Evolutionary conservation across 2,329 filamentous ascomycete genomes (phyloP), one percentile per base, ranked within the genome.

Genomic region (Talaromyces atroroseus): DNA sequence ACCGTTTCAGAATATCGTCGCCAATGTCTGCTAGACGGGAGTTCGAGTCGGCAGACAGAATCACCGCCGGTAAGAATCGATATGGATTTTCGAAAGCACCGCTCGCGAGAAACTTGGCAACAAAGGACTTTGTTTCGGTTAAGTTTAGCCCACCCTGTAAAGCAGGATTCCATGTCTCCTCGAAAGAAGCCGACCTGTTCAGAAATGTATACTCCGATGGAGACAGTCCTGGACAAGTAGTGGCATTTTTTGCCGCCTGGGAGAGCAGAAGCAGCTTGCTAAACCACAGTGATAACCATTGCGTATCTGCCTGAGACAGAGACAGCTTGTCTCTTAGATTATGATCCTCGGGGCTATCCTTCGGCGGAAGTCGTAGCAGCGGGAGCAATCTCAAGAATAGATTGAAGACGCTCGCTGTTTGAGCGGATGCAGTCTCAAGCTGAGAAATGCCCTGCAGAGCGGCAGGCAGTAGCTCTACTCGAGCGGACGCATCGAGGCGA

Each of bases 1-100:
- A 88, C 61, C 92, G 81, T 72, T 96, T 99, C 61, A 97, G 73
- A 49, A 95, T 83, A 64, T 96, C 91, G 56, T 96, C 90, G 0
- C 89, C 92, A n/a, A 90, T 76, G n/a, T 88, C 84, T 11, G 89
- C 85, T 38, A 96, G 85, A 8, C 87, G 83, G 36, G 86, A 90
- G 62, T 96, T 94, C 1, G 85, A 77, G 71, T 92, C 92, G 0
- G 90, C 86, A 24, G 90, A 87, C 5, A 92, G 91, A 68, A 89
- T 91, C 1, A 97, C 74, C 0, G 90, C 88, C 0, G 92, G 88
- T 12, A 96, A 71, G 64, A 96, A 90, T 32, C 91, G 85, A 66
- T 97, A 89, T 0, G 84, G 74, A 59, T 96, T 90, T 0, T 78
- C 85, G 71, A 99, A 97, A 6, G 92, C 85, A 4, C 90, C 91